phyloP scores from a whole-genome alignment of 2,329 filamentous ascomycete species.

The Myriosclerotinia duriaeana region DNA sequence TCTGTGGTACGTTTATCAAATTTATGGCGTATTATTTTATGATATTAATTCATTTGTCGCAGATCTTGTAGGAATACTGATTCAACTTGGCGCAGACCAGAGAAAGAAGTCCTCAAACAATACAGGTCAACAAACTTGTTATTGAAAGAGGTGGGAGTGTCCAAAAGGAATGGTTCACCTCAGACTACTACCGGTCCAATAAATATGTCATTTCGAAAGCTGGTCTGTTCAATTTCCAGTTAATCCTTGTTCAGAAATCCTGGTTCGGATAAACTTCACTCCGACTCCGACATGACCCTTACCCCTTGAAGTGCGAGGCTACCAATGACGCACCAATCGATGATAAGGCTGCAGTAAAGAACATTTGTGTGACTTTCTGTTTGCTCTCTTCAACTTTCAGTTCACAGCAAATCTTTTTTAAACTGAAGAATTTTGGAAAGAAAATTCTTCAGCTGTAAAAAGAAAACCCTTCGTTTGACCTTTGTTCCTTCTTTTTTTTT shows the following conservation, averaged over 20 bases:
- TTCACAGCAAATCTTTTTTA: background rate
- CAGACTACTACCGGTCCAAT: too few species aligned
- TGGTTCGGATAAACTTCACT: conserved; percentile 9
- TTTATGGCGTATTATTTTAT: conserved; percentile 2
- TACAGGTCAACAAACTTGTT: background rate
- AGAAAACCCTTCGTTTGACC: background rate
- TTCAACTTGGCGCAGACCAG: background rate
- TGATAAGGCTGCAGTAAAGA: conserved; percentile 1
- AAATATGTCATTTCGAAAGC: conserved; percentile 13
- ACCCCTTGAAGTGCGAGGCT: background rate
- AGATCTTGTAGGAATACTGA: background rate
- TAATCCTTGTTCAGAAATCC: background rate
- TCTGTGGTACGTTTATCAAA: background rate
- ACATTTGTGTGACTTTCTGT: conserved; percentile 1
- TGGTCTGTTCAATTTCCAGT: conserved; percentile 3
- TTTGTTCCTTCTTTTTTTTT: background rate
- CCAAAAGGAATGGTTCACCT: background rate
- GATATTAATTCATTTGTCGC: conserved; percentile 1
- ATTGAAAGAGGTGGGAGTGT: background rate
- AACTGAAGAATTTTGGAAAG: background rate
- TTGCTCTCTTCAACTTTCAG: background rate
- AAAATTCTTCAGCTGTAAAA: background rate
- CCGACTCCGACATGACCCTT: background rate
- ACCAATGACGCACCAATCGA: conserved; percentile 1
- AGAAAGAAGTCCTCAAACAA: background rate